A percentile compares a stretch with the other conserved stretches of the same genome.
These are phyloP conservation scores for Phytophthora multivora DNA, from an alignment of 352 stramenopile species.

Conservation along the genomic window DNA sequence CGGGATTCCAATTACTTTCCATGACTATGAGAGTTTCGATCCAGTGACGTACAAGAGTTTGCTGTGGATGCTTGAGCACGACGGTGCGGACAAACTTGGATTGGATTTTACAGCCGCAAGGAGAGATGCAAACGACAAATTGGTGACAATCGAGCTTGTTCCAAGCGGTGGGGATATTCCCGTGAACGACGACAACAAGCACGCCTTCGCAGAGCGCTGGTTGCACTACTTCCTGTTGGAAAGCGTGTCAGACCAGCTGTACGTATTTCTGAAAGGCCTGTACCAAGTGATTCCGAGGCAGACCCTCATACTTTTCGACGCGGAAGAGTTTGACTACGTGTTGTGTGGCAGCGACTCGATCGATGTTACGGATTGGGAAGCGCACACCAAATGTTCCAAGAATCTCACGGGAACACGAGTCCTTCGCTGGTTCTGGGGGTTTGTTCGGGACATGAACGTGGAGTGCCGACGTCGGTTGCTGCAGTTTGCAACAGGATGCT, in stretches of 20 bases:
- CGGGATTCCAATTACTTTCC: constrained; percentile 43
- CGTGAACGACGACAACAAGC: constrained; percentile 92
- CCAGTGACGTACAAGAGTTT: constrained; percentile 52
- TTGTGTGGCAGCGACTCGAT: constrained; percentile 94
- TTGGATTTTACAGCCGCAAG: constrained; percentile 48
- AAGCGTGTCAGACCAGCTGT: constrained; percentile 80
- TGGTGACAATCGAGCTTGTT: constrained; percentile 47
- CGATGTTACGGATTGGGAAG: constrained; percentile 94
- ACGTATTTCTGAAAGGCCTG: constrained; percentile 89
- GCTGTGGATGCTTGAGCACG: constrained; percentile 51
- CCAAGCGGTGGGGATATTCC: constrained; percentile 47
- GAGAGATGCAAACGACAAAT: constrained; percentile 12
- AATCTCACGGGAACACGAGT: constrained; percentile 36
- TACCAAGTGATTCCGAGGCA: constrained; percentile 93
- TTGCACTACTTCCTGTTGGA: constrained; percentile 92
- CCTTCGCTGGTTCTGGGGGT: constrained; percentile 57
- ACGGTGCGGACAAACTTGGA: constrained; percentile 40
- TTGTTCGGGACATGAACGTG: constrained; percentile 81
- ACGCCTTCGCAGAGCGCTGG: constrained; percentile 84
- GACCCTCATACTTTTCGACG: constrained; percentile 94
- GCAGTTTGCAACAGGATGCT: constrained; percentile 74
- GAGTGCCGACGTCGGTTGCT: constrained; percentile 61
- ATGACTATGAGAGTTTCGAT: constrained; percentile 51
- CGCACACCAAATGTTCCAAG: constrained; percentile 65
- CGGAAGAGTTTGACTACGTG: constrained; percentile 94